A percentile compares a stretch with the other conserved stretches of the same genome.
Evolutionary conservation across 805 yeast genomes (phyloP).

Genomic region (Wickerhamiella alocasiicola): DNA sequence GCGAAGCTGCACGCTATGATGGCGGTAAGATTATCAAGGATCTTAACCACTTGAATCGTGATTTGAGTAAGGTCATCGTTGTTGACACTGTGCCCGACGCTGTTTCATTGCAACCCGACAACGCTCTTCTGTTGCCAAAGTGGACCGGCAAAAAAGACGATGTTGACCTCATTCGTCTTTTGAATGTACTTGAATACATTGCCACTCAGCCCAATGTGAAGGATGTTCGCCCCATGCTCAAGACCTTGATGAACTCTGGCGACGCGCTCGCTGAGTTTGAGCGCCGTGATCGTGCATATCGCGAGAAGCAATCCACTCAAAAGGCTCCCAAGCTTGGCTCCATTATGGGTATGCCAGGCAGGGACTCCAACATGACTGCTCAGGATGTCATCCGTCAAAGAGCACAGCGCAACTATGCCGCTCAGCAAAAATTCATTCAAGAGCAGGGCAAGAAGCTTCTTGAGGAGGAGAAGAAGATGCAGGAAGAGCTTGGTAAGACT

Average conservation of each 20-base stretch:
- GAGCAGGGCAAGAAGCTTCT: conserved; percentile 54
- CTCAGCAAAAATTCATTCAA: conserved; percentile 67
- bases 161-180: conserved; percentile 54
- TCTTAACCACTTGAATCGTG: conserved; percentile 81
- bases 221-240: conserved; percentile 82
- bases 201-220: conserved; percentile 66
- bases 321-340: conserved; percentile 42
- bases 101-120: conserved; percentile 78
- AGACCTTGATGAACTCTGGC: conserved; percentile 53
- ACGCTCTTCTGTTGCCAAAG: conserved; percentile 70
- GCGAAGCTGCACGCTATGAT: conserved; percentile 81
- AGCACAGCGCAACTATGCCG: conserved; percentile 79
- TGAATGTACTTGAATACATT: conserved; percentile 87
- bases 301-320: conserved; percentile 32
- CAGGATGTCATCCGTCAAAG: conserved; percentile 81
- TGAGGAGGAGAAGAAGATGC: conserved; percentile 42
- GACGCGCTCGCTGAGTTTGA: conserved; percentile 61
- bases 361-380: conserved; percentile 54
- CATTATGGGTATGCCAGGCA: conserved; percentile 46
- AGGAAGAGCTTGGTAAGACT: conserved; percentile 61
- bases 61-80: conserved; percentile 63
- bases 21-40: conserved; percentile 89
- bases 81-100: conserved; percentile 67
- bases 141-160: conserved; percentile 88
- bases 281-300: conserved; percentile 60